Base-by-base conservation (phyloP, 345 rosid species). In the Excoecaria agallocha region DNA sequence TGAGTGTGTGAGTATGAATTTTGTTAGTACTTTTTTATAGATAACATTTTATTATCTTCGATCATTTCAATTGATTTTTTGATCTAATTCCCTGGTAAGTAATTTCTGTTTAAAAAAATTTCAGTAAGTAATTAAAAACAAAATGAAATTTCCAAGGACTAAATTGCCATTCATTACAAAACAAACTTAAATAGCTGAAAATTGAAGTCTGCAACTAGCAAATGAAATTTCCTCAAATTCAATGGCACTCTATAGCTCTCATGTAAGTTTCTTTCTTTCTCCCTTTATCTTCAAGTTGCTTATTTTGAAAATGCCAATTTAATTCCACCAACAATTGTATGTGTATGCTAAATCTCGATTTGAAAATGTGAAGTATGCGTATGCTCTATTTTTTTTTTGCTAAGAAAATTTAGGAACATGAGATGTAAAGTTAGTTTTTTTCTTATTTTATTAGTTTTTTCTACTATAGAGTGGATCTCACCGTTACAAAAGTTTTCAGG, bases 171-270 rank as follows among this genome's bases (percentile, higher is more conserved):
- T 55, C 22, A n/a, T 55, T 20, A 24, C 4, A 60, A 12, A 60
- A 30, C n/a, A 3, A 60, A 60, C 4, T 60, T 11, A 37, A 60
- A 30, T 35, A 11, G 51, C 69, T 65, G 8, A 43, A 20, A 8
- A 65, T 65, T 51, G 3, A 0, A 48, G 6, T 68, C 39, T 68
- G 71, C 71, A 49, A 50, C 57, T 49, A 68, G n/a, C 56, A 25
- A 20, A 15, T 22, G 24, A 54, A 54, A 24, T 68, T 49, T 13
- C 13, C 10, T 16, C 71, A n/a, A n/a, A n/a, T n/a, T n/a, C n/a
- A 16, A 68, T 68, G 71, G 71, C 71, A 38, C 19, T 66, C n/a
- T 66, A 50, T 48, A 55, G 39, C 57, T 68, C 71, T 68, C 41
- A 20, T 9, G 71, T 68, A 68, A 68, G 71, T 68, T 51, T 67